Evolutionary conservation across 305 asterid species (phyloP).

Genomic region (Solanum hybrid): DNA sequence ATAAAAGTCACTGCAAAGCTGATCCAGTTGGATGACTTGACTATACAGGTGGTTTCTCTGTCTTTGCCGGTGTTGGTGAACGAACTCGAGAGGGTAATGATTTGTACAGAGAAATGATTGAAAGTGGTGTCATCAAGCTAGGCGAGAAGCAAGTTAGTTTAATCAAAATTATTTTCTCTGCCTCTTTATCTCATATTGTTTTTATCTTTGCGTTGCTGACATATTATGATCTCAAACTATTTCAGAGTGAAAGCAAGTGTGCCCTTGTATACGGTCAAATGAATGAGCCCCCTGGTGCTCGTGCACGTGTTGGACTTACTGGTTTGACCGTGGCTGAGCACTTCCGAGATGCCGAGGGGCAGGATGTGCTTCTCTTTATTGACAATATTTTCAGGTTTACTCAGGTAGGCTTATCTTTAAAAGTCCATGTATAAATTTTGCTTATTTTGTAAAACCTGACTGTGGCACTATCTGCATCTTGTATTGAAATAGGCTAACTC

Average conservation of each 20-base stretch:
- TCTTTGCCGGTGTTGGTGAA: constrained; percentile 98
- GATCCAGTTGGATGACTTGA: constrained; percentile 12
- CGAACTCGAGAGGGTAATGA: constrained; percentile 98
- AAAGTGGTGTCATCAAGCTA: constrained; percentile 97
- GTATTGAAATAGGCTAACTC: constrained; percentile 64
- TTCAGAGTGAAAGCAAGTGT: constrained; percentile 87
- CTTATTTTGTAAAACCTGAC: not conserved
- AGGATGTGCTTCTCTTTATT: constrained; percentile 94
- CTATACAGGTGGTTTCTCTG: constrained; percentile 88
- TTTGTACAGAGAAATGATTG: constrained; percentile 94
- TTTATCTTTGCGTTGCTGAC: not conserved
- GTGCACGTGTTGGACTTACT: constrained; percentile 99
- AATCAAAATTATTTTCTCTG: not conserved
- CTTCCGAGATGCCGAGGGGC: constrained; percentile 98
- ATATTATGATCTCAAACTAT: not conserved
- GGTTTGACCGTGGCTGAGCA: constrained; percentile 97
- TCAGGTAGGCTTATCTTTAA: constrained; percentile 38
- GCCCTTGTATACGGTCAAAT: constrained; percentile 97
- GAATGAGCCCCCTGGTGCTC: constrained; percentile 99
- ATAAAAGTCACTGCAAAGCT: not conserved
- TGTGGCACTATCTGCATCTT: not conserved
- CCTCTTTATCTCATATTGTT: not conserved
- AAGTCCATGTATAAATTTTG: not conserved
- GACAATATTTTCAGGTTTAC: constrained; percentile 96
- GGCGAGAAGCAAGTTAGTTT: constrained; percentile 78